Evolutionary conservation across 768 basidiomycete species (phyloP).

Genomic region (Mycena alexandri): DNA sequence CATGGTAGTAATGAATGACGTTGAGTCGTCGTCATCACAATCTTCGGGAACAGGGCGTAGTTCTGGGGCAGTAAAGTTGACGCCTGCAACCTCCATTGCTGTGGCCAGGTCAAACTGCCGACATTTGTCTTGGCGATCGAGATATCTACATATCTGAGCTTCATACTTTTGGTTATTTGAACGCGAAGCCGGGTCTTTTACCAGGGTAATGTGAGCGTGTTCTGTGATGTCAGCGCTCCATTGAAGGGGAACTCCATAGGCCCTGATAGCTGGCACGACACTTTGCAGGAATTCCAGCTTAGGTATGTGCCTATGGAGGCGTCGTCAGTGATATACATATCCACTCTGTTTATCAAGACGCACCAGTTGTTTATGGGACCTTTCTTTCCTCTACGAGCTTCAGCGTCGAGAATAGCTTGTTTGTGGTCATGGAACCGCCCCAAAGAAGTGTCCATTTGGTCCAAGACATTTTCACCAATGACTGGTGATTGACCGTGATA

Average conservation of each 20-base stretch:
- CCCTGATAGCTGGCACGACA: background rate
- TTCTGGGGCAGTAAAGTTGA: no score
- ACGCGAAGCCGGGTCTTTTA: background rate
- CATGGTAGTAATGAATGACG: no score
- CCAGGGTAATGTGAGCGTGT: background rate
- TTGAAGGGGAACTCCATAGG: background rate
- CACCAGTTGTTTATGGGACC: background rate
- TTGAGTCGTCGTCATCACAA: no score
- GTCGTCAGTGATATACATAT: background rate
- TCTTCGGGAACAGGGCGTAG: no score
- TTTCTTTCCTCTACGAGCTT: background rate
- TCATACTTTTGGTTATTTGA: no score
- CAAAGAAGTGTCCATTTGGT: background rate
- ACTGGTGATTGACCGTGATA: background rate
- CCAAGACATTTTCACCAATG: background rate
- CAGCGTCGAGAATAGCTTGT: background rate
- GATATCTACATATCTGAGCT: no score
- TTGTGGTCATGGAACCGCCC: background rate
- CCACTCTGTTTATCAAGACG: no score
- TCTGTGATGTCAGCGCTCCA: conserved; percentile 3
- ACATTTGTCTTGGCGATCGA: no score
- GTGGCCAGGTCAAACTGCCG: no score
- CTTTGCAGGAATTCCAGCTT: background rate
- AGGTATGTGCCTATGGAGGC: background rate
- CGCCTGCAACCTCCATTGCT: no score